These are phyloP conservation scores for Spizellomyces punctatus DNA, from an alignment of 192 early-diverging fungal genomes.

Conservation along the genomic window DNA sequence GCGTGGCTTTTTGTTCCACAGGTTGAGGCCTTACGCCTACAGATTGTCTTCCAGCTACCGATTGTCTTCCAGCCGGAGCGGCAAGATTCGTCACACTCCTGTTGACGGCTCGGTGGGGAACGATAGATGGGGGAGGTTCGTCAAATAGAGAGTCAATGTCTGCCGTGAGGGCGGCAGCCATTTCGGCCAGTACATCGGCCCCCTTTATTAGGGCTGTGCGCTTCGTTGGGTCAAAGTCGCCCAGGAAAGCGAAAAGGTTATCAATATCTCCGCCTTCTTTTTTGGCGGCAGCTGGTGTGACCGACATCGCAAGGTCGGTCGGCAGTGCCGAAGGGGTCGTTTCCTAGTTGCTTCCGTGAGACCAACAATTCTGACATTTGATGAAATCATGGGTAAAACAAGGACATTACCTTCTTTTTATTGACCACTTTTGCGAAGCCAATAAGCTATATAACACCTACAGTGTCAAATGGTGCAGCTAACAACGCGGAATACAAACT, in stretches of 20 bases:
- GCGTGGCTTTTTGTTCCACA: not conserved
- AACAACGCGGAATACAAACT: not conserved
- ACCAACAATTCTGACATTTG: not conserved
- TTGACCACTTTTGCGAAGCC: constrained; percentile 18
- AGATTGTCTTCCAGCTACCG: not conserved
- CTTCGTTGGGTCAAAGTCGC: constrained; percentile 45
- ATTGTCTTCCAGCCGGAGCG: not conserved
- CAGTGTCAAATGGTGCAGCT: not conserved
- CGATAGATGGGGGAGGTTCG: not conserved
- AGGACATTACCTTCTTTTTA: constrained; percentile 23
- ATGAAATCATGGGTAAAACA: not conserved
- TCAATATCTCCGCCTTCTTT: constrained; percentile 32
- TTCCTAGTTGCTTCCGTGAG: not conserved
- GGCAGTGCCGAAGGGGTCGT: not conserved
- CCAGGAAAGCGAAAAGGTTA: constrained; percentile 48
- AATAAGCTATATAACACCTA: not conserved
- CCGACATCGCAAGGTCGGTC: not conserved
- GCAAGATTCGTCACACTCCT: not conserved
- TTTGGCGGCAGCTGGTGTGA: not conserved
- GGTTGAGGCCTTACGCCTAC: not conserved
- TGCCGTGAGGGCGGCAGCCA: constrained; percentile 39
- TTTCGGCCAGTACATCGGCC: constrained; percentile 32
- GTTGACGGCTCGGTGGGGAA: too few relatives aligned
- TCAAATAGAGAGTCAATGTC: constrained; percentile 45
- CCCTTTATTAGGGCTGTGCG: constrained; percentile 12